phyloP scores from a whole-genome alignment of 148 eudicot genomes.

The Suaeda aralocaspica region DNA sequence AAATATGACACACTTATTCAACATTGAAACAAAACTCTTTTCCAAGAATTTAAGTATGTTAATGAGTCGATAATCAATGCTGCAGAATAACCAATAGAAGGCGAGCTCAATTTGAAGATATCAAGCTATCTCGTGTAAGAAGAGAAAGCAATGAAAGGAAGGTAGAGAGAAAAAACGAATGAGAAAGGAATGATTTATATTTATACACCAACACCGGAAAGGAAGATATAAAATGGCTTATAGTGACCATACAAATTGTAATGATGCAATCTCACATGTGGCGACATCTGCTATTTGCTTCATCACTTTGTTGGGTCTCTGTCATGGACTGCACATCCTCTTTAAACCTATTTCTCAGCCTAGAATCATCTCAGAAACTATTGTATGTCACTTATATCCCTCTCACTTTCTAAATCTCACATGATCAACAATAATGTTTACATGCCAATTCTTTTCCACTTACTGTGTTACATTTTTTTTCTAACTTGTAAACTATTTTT shows the following conservation, averaged over 20 bases:
- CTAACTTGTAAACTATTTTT: background rate
- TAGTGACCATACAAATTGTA: background rate
- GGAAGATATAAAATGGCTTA: background rate
- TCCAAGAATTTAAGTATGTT: background rate
- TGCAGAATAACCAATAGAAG: background rate
- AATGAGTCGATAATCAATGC: background rate
- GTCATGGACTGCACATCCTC: conserved; percentile 53
- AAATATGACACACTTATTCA: no score
- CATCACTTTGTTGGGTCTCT: conserved; percentile 34
- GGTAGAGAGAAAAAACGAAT: background rate
- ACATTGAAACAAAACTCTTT: no score
- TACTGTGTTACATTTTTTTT: background rate
- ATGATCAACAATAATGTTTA: background rate
- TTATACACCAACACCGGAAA: background rate
- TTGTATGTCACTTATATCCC: conserved; percentile 35
- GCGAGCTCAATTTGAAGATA: background rate
- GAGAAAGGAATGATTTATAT: background rate
- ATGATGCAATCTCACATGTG: conserved; percentile 26
- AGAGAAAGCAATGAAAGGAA: background rate
- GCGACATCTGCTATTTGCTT: conserved; percentile 36
- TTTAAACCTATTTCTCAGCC: conserved; percentile 69
- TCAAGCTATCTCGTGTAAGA: background rate
- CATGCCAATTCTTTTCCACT: background rate
- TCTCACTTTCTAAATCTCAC: background rate
- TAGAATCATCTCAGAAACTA: conserved; percentile 70